Base-by-base conservation (phyloP, 2,329 filamentous ascomycete genomes). In the Sporothrix dimorphospora region DNA sequence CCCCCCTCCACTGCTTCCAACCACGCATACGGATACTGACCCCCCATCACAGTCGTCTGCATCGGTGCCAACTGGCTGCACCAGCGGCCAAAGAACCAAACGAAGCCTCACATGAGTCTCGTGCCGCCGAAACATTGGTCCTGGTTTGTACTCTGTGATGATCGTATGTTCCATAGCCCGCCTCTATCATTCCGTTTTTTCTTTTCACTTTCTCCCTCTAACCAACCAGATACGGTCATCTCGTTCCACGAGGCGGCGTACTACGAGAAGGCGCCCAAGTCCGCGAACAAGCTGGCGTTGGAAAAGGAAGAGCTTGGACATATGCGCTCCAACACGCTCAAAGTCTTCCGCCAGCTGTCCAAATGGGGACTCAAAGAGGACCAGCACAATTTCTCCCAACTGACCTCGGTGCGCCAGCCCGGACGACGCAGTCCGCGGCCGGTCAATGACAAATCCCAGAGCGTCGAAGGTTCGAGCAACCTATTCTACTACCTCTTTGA, bases 61-160 rank as follows among this genome's bases (percentile, higher is more conserved):
- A 82, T 93, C 55, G 92, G 92, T 34, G 92, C 90, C 77, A 93
- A 93, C 78, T 91, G 84, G 80, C 84, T 87, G 73, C 88, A 82
- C 76, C 82, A 76, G 73, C 80, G 81, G 16, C 70, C 74, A 1
- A 14, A 57, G n/a, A 14, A 45, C 16, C 40, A 61, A 9, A 19
- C 34, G 79, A 81, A 6, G 70, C 75, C 68, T 53, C 78, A n/a
- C 76, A 79, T 8, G 77, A 81, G 63, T 76, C 79, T 81, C 61
- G 80, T 82, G 73, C 82, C 79, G 19, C 82, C 79, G 5, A 82
- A 82, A 70, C 82, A 83, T 67, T 94, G 91, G 90, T 90, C 89
- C 24, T 94, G 91, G 92, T 83, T 93, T 5, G 81, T 92, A 4
- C 79, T 93, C 9, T 92, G 89, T 75, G 84, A 89, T 75, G 90